Evolutionary conservation across 352 stramenopile genomes (phyloP), one percentile per base, ranked within the genome.

Genomic region (Phytopythium ostracodes): DNA sequence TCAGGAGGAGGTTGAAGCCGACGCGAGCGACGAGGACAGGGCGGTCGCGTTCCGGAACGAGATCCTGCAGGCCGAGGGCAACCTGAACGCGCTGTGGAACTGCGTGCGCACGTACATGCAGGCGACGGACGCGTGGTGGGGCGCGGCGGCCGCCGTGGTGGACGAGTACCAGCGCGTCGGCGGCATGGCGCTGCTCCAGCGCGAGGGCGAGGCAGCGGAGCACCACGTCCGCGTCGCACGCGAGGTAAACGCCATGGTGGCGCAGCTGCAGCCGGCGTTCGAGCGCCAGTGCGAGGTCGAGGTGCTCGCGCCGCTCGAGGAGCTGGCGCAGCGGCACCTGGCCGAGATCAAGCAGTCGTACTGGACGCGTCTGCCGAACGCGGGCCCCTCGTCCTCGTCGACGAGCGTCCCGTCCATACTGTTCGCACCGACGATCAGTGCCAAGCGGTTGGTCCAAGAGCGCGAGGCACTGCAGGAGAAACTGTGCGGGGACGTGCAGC

Each of bases 331-430:
- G 24, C 73, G 84, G 3, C 54, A 91, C 2, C 35, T 94, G 4
- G 80, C 81, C 0, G 84, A 94, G 43, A 72, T 94, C 25, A 91
- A 92, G 59, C 75, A 92, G 49, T 79, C 82, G 36, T 92, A 89
- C 62, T 94, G 84, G 84, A 88, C 77, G 17, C 70, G 82, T 1
- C 68, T 79, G 11, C 68, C 70, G 17, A 74, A 65, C 51, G 61
- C 43, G 25, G 18, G 20, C 7, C 4, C 33, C n/a, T 20, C 31
- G 1, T 24, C 31, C 2, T 49, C 33, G n/a, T 47, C 40, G 15
- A 44, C 55, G 31, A 57, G 68, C 12, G 65, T 50, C 22, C 22
- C 53, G 2, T 17, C n/a, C n/a, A 4, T 20, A 4, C 22, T 20
- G 36, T 51, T 42, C 18, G 38, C 29, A 2, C 36, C 55, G 55